These are phyloP conservation scores for Starmerella kuoi DNA, from an alignment of 805 yeast genomes.

Conservation along the genomic window DNA sequence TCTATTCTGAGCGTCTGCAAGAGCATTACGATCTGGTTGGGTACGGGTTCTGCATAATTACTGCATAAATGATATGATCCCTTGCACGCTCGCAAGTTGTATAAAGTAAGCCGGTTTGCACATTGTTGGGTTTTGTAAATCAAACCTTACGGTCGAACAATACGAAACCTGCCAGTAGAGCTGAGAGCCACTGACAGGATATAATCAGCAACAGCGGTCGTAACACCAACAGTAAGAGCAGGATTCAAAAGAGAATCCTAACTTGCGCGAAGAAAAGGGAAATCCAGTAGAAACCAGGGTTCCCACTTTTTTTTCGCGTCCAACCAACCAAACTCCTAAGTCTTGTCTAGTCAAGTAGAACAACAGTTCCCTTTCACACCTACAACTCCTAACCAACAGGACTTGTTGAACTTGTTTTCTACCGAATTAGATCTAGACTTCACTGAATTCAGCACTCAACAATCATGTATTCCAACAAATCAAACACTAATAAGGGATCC, in stretches of 20 bases:
- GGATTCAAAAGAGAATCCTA: not conserved
- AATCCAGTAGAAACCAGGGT: not conserved
- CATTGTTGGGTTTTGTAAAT: no score
- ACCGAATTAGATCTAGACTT: constrained; percentile 7
- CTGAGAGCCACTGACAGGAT: not conserved
- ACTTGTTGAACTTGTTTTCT: constrained; percentile 17
- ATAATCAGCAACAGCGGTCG: no score
- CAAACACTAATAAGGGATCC: not conserved
- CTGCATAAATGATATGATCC: no score
- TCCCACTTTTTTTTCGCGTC: not conserved
- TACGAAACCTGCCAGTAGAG: not conserved
- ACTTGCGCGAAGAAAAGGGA: not conserved
- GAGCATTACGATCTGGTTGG: no score
- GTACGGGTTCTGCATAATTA: no score
- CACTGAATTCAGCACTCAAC: no score
- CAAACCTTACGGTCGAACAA: no score
- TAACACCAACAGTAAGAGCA: not conserved
- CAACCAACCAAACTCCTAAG: not conserved
- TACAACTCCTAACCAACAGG: constrained; percentile 15
- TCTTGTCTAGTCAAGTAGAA: constrained; percentile 14
- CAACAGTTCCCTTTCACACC: constrained; percentile 7
- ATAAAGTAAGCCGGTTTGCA: no score
- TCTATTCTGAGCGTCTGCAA: no score
- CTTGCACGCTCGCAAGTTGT: no score
- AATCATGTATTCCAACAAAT: no score